Percentiles rank a stretch among this genome's conserved stretches.
phyloP scores from a whole-genome alignment of 768 basidiomycete genomes.

The Cyathus striatus region DNA sequence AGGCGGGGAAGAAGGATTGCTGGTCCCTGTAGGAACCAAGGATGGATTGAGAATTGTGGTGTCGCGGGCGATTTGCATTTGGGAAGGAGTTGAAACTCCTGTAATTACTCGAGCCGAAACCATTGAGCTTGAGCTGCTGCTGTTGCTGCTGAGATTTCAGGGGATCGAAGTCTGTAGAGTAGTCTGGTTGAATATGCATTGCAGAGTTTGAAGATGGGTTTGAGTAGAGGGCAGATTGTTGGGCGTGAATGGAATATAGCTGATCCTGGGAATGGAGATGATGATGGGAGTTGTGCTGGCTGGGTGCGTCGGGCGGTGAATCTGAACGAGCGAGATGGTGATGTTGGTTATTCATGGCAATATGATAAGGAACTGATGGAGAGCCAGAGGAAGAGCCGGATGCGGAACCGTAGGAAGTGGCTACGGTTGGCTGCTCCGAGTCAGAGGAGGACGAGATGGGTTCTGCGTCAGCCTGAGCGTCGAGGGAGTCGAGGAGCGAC shows the following conservation, averaged over 20 bases:
- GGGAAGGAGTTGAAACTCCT: conserved; percentile 34
- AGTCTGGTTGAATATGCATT: conserved; percentile 33
- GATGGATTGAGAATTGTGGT: conserved; percentile 27
- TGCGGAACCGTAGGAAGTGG: conserved; percentile 41
- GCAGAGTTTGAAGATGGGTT: conserved; percentile 26
- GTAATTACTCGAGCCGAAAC: conserved; percentile 21
- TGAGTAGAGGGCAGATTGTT: conserved; percentile 28
- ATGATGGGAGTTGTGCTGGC: conserved; percentile 23
- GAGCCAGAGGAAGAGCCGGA: conserved; percentile 54
- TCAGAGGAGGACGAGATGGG: conserved; percentile 50
- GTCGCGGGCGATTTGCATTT: conserved; percentile 37
- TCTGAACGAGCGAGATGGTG: conserved; percentile 39
- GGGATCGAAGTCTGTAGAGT: conserved; percentile 30
- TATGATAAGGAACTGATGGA: conserved; percentile 51
- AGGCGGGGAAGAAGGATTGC: conserved; percentile 22
- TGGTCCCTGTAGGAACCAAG: conserved; percentile 30
- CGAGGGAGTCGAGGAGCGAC: conserved; percentile 76
- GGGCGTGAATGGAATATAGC: conserved; percentile 24
- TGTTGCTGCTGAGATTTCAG: conserved; percentile 27
- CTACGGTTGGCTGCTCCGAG: conserved; percentile 38
- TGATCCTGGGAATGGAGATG: conserved; percentile 28
- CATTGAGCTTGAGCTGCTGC: conserved; percentile 28
- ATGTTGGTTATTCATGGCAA: conserved; percentile 40
- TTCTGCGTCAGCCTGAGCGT: conserved; percentile 81
- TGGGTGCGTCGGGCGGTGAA: conserved; percentile 32